A percentile compares a stretch with the other conserved stretches of the same genome.
Evolutionary conservation across 1,284 basidiomycete genomes (phyloP).

Genomic region (Schizopora paradoxa): DNA sequence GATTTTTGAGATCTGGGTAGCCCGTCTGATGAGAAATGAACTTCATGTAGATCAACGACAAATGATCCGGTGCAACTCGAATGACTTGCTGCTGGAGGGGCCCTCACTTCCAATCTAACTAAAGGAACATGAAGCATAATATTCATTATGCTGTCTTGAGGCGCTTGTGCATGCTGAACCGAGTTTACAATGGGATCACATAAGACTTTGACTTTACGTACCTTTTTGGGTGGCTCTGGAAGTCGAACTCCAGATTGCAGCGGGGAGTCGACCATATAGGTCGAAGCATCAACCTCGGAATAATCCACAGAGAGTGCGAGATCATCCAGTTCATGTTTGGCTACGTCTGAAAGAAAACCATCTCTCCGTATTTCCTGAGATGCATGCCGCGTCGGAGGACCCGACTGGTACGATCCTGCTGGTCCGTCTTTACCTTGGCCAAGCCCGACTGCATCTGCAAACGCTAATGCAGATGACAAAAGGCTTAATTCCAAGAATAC

Average conservation of each 20-base stretch:
- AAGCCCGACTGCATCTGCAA: no score
- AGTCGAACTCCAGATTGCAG: constrained; percentile 45
- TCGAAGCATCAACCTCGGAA: no score
- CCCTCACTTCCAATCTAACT: constrained; percentile 24
- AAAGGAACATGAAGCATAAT: constrained; percentile 16
- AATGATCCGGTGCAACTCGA: constrained; percentile 24
- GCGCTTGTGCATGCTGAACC: not conserved
- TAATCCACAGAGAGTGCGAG: no score
- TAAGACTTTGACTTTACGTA: constrained; percentile 15
- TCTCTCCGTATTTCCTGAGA: no score
- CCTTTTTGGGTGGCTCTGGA: constrained; percentile 26
- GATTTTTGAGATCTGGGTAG: not conserved
- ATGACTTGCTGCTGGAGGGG: constrained; percentile 15
- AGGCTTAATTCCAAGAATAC: constrained; percentile 67
- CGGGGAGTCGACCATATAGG: no score
- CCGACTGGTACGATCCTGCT: no score
- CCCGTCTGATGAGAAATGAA: constrained; percentile 13
- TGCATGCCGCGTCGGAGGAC: no score
- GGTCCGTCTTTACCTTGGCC: no score
- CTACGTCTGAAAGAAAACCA: no score
- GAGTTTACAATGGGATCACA: not conserved
- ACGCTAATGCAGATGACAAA: constrained; percentile 34
- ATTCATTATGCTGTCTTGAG: not conserved
- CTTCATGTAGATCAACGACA: constrained; percentile 23
- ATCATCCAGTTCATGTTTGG: no score